Base-by-base conservation (phyloP, 2,329 filamentous ascomycete genomes). In the Ilyonectria robusta region DNA sequence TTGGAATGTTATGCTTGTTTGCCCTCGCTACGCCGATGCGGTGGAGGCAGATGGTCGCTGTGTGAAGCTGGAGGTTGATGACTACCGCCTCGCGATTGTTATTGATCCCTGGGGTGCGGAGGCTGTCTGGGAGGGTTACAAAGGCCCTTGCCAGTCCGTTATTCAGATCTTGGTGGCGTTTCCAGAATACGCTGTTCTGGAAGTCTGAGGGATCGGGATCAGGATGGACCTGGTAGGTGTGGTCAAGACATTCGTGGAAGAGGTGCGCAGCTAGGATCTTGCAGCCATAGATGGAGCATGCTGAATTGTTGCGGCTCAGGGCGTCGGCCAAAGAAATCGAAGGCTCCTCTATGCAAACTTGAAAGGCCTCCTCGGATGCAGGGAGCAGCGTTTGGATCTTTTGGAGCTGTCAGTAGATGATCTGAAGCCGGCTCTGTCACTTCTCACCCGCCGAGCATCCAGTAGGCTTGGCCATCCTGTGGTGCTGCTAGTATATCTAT, bases 381-480 rank as follows among this genome's bases (percentile, higher is more conserved):
- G 94, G 94, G 6, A 97, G 83, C 66, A 91, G 90, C 1, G 93
- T 95, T 72, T 90, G 85, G 60, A 95, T 89, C 91, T 84, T 47
- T 31, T 56, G 37, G 70, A 3, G 4, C n/a, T 35, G 46, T 72
- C 42, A 72, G 65, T 2, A 7, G 8, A 1, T 6, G 3, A 6
- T 7, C n/a, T 2, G 26, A 19, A 15, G 4, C 26, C 26, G 11
- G 0, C 21, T 15, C 23, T 3, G 4, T 44, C 13, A 7, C 23
- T 15, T 19, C 69, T 67, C 17, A 85, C 86, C 70, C 95, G 92
- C 76, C 83, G 83, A 68, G 93, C 88, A 70, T 97, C 91, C 47
- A 97, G 89, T 11, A 89, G 83, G 84, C 93, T 91, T 0, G 94
- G 94, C 94, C 94, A 97, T 2, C 94, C 94, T 3, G 94, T 96